phyloP scores from a whole-genome alignment of 73 alveolate species.

The Stentor roeselii region DNA sequence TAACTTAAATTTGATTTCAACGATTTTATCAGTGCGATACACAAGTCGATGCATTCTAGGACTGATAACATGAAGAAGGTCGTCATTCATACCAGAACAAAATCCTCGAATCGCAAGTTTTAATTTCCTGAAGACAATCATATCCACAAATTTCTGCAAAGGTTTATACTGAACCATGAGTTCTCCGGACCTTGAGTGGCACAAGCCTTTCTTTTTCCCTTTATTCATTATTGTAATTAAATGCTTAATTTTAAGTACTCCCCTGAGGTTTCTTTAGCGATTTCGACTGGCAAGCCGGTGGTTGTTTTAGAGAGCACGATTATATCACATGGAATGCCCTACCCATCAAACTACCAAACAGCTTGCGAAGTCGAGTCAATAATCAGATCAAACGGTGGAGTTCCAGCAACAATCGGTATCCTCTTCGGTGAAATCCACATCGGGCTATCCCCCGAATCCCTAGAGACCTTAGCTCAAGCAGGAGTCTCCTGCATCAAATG shows the following conservation, averaged over 20 bases:
- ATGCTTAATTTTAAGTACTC: constrained; percentile 10
- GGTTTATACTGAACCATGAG: no score
- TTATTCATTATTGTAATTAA: no score
- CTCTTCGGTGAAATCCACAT: constrained; percentile 79
- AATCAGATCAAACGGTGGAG: constrained; percentile 68
- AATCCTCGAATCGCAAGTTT: no score
- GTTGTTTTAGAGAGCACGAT: constrained; percentile 94
- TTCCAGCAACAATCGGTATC: constrained; percentile 95
- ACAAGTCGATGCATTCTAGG: no score
- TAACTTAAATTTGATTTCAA: no score
- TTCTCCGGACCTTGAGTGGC: no score
- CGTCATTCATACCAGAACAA: no score
- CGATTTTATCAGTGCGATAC: no score
- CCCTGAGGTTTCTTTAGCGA: constrained; percentile 50
- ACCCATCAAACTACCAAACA: constrained; percentile 77
- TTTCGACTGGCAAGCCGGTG: constrained; percentile 50
- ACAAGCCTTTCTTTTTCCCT: no score
- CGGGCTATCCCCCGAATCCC: constrained; percentile 60
- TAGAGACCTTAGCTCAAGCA: constrained; percentile 46
- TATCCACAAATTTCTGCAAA: no score
- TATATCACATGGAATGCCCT: constrained; percentile 96
- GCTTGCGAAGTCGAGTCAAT: constrained; percentile 85
- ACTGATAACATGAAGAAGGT: no score
- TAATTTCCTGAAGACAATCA: no score
- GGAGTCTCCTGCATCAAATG: constrained; percentile 12